phyloP scores from a whole-genome alignment of 1,284 basidiomycete genomes.

The Hemileia vastatrix region DNA sequence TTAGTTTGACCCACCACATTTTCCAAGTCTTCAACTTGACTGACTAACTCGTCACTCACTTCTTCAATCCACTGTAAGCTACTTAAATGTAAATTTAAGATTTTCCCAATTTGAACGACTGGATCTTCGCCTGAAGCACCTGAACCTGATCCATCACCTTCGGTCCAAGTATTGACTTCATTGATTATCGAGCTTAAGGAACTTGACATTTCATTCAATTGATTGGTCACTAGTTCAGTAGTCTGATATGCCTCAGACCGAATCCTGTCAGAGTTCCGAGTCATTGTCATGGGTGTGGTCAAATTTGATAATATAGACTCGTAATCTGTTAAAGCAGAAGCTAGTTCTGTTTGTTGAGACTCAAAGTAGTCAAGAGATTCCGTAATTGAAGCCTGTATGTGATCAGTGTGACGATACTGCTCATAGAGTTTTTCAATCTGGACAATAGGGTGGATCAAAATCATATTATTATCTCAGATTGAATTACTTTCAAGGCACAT shows the following conservation, averaged over 20 bases:
- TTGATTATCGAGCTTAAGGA: conserved; percentile 91
- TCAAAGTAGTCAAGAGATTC: conserved; percentile 76
- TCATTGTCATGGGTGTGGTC: conserved; percentile 45
- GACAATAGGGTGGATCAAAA: background rate
- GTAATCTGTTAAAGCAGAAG: conserved; percentile 68
- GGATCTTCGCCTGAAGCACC: conserved; percentile 58
- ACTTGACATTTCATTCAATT: conserved; percentile 81
- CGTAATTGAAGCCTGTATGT: conserved; percentile 55
- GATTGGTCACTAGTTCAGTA: conserved; percentile 80
- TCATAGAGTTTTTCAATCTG: conserved; percentile 69
- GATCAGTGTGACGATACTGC: conserved; percentile 56
- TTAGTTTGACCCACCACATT: conserved; percentile 12
- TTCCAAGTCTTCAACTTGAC: conserved; percentile 35
- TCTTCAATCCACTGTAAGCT: conserved; percentile 76
- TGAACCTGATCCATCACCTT: background rate
- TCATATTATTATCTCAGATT: background rate
- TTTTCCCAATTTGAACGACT: conserved; percentile 81
- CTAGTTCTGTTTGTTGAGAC: conserved; percentile 78
- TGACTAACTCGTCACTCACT: conserved; percentile 35
- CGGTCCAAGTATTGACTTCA: conserved; percentile 58
- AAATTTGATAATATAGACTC: conserved; percentile 71
- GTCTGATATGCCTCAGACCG: conserved; percentile 79
- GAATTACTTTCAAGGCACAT: background rate
- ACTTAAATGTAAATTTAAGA: conserved; percentile 85
- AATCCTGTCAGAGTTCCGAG: conserved; percentile 27